Percentiles rank a stretch among this genome's conserved stretches.
Conservation (phyloP, 2,329 filamentous ascomycete genomes). For the Diaporthe australafricana region DNA sequence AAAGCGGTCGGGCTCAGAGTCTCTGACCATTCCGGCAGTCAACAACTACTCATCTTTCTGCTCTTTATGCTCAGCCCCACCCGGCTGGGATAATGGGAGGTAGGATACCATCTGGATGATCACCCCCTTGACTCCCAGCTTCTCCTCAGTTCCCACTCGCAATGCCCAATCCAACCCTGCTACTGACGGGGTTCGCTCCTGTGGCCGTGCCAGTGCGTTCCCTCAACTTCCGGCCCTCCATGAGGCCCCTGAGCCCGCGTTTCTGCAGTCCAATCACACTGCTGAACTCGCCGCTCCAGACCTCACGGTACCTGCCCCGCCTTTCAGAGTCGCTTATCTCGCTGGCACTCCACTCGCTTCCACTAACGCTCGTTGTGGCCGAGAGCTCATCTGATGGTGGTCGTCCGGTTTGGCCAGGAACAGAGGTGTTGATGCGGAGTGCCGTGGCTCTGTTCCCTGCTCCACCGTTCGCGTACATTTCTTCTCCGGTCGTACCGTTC, state of each 20-base stretch:
- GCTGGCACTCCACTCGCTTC: conserved; percentile 66
- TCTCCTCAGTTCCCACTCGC: conserved; percentile 32
- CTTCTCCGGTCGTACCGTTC: conserved; percentile 45
- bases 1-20: background rate
- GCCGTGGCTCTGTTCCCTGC: conserved; percentile 49
- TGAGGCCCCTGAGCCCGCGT: conserved; percentile 87
- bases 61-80: background rate
- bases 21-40: background rate
- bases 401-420: conserved; percentile 47
- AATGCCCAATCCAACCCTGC: conserved; percentile 34
- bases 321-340: conserved; percentile 63
- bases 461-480: conserved; percentile 48
- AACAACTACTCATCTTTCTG: background rate
- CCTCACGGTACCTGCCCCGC: conserved; percentile 62
- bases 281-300: conserved; percentile 86
- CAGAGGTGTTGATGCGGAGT: conserved; percentile 62
- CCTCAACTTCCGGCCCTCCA: conserved; percentile 91
- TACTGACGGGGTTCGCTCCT: conserved; percentile 39
- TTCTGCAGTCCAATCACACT: conserved; percentile 97
- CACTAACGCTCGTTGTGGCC: conserved; percentile 62
- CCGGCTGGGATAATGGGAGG: background rate
- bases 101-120: no score
- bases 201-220: conserved; percentile 69
- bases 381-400: conserved; percentile 62
- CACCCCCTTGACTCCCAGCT: background rate